Conservation (phyloP, 2,329 filamentous ascomycete genomes). For the Colletotrichum salicis region DNA sequence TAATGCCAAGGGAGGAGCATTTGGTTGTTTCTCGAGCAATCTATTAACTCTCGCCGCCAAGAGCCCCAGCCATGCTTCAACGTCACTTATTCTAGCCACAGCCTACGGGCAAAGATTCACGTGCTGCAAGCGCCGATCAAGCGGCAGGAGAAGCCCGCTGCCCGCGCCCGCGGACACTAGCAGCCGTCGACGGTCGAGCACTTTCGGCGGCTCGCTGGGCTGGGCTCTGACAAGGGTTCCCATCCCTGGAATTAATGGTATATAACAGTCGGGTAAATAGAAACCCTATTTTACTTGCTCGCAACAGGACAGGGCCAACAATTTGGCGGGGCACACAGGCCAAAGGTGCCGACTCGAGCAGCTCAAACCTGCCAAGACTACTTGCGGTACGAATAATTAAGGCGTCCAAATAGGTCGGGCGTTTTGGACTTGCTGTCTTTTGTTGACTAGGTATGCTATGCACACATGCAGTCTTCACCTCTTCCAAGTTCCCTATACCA, state of each 20-base stretch:
- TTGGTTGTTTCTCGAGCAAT: slow-evolving; percentile 23
- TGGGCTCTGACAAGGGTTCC: not conserved
- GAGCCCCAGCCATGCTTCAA: slow-evolving; percentile 15
- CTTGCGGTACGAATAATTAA: not conserved
- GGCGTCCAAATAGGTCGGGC: not conserved
- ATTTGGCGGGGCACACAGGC: slow-evolving; percentile 8
- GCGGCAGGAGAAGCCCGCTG: slow-evolving; percentile 15
- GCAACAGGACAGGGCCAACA: not conserved
- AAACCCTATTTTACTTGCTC: slow-evolving; percentile 19
- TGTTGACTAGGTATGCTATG: not conserved
- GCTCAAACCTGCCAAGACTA: slow-evolving; percentile 30
- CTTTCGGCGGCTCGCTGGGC: slow-evolving; percentile 15
- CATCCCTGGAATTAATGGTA: slow-evolving; percentile 1
- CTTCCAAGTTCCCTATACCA: not conserved
- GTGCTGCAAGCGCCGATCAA: slow-evolving; percentile 21
- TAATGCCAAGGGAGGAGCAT: not conserved
- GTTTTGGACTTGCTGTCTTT: not conserved
- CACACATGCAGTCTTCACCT: not conserved
- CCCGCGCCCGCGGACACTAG: slow-evolving; percentile 10
- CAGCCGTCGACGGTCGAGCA: slow-evolving; percentile 13
- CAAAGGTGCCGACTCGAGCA: slow-evolving; percentile 12
- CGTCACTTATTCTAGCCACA: slow-evolving; percentile 17
- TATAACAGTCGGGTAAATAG: not conserved
- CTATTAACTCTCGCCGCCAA: slow-evolving; percentile 18
- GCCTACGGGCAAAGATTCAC: slow-evolving; percentile 18